Conservation (phyloP, 192 early-diverging fungal species). For the Coemansia sp. region DNA sequence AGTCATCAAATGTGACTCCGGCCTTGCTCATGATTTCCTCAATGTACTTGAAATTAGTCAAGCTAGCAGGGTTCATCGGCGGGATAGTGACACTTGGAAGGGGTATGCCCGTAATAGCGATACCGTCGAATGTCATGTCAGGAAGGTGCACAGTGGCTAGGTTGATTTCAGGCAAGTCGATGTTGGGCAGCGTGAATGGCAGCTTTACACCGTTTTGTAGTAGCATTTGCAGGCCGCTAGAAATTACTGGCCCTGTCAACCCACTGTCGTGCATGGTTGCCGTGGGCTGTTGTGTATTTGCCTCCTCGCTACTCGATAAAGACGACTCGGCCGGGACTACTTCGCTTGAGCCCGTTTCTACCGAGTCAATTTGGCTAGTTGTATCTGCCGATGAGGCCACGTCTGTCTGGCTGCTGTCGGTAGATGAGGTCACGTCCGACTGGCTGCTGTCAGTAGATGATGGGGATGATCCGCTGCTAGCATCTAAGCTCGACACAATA, state of each 20-base stretch:
- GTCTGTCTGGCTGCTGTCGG: not conserved
- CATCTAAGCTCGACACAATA: not conserved
- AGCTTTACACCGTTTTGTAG: conserved; percentile 43
- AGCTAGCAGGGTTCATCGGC: conserved; percentile 43
- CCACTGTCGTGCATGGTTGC: conserved; percentile 10
- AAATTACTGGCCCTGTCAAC: conserved; percentile 38
- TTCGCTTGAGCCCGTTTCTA: not conserved
- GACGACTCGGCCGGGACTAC: not conserved
- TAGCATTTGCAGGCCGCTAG: conserved; percentile 44
- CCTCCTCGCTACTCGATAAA: not conserved
- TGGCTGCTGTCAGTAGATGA: not conserved
- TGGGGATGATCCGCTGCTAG: not conserved
- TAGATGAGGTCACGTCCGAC: not conserved
- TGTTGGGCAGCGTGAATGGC: conserved; percentile 41
- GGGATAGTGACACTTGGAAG: conserved; percentile 42
- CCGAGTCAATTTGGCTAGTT: not conserved
- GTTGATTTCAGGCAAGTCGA: conserved; percentile 36
- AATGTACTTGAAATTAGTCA: conserved; percentile 45
- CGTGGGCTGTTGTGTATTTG: conserved; percentile 2
- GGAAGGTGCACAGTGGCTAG: conserved; percentile 48
- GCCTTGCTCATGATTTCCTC: conserved; percentile 40
- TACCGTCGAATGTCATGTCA: conserved; percentile 46
- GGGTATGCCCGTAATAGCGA: conserved; percentile 35
- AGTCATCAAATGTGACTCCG: conserved; percentile 39
- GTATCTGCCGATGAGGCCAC: not conserved